A percentile compares a stretch with the other conserved stretches of the same genome.
Evolutionary conservation across 1,139 yeast species (phyloP).

Genomic region (Scheffersomyces quercinus): DNA sequence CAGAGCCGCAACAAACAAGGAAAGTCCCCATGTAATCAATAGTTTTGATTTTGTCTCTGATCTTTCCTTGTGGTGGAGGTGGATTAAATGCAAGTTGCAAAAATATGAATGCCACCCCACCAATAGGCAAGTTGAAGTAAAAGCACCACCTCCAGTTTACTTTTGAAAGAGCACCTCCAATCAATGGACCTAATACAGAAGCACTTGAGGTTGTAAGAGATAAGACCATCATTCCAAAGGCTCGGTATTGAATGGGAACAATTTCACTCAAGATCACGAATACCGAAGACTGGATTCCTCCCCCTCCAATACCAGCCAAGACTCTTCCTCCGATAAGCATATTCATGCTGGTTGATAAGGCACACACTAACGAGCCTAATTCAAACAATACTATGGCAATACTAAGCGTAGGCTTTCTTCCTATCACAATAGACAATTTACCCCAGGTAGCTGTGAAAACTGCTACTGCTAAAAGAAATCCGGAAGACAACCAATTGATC

Average conservation of each 20-base stretch:
- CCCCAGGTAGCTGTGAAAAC: conserved; percentile 16
- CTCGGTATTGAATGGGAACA: conserved; percentile 13
- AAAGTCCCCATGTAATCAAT: conserved; percentile 52
- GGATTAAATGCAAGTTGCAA: conserved; percentile 53
- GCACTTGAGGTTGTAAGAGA: conserved; percentile 17
- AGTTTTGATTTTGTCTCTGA: conserved; percentile 36
- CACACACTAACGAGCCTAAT: conserved; percentile 14
- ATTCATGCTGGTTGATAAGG: conserved; percentile 12
- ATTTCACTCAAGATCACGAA: conserved; percentile 14
- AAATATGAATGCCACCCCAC: conserved; percentile 30
- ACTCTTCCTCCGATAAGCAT: conserved; percentile 18
- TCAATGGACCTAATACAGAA: conserved; percentile 17
- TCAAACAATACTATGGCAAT: conserved; percentile 13
- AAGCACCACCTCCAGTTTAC: conserved; percentile 16
- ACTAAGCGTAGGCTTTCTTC: conserved; percentile 13
- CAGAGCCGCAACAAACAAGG: conserved; percentile 40
- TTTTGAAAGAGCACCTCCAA: conserved; percentile 20
- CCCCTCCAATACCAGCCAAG: conserved; percentile 16
- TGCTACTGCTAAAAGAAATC: conserved; percentile 15
- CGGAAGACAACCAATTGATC: conserved; percentile 17
- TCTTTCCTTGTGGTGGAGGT: conserved; percentile 44
- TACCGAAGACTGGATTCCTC: conserved; percentile 16
- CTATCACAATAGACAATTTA: conserved; percentile 15
- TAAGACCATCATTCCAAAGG: conserved; percentile 13
- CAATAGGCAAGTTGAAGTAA: conserved; percentile 37